These are phyloP conservation scores for Zygoascus sp. DNA, from an alignment of 1,139 yeast species.

Conservation along the genomic window DNA sequence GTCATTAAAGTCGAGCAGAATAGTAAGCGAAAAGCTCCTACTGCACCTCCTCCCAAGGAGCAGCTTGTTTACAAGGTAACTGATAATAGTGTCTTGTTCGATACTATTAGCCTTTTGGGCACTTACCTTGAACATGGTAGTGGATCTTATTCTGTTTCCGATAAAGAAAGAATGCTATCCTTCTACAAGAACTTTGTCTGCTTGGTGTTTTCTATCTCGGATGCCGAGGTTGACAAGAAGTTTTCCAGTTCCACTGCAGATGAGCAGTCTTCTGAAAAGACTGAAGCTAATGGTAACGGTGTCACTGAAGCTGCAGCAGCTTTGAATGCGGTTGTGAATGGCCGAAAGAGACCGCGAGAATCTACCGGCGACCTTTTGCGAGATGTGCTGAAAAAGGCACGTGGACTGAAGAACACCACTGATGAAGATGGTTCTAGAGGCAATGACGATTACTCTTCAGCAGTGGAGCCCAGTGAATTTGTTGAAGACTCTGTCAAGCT, in stretches of 20 bases:
- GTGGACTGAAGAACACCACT: constrained; percentile 21
- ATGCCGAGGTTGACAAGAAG: constrained; percentile 21
- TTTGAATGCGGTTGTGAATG: constrained; percentile 35
- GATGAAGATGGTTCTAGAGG: constrained; percentile 17
- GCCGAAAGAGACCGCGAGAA: constrained; percentile 39
- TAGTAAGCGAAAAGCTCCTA: constrained; percentile 73
- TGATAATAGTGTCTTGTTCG: constrained; percentile 67
- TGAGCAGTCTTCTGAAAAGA: constrained; percentile 18
- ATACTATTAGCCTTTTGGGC: constrained; percentile 63
- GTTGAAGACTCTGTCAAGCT: constrained; percentile 9
- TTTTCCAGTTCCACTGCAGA: constrained; percentile 18
- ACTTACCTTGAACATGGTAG: constrained; percentile 67
- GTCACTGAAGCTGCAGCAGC: constrained; percentile 18
- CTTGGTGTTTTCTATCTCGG: constrained; percentile 57
- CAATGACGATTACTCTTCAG: constrained; percentile 7
- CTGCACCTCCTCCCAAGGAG: constrained; percentile 84
- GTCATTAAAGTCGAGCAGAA: constrained; percentile 88
- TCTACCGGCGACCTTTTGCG: constrained; percentile 51
- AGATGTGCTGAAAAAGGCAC: constrained; percentile 68
- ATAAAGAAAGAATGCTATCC: constrained; percentile 70
- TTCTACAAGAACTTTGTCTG: constrained; percentile 68
- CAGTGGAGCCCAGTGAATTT: constrained; percentile 8
- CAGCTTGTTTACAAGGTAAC: constrained; percentile 66
- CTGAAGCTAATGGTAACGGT: constrained; percentile 22
- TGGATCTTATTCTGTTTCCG: constrained; percentile 68